Evolutionary conservation across 1,139 yeast species (phyloP).

Genomic region (Candida tunisiensis): DNA sequence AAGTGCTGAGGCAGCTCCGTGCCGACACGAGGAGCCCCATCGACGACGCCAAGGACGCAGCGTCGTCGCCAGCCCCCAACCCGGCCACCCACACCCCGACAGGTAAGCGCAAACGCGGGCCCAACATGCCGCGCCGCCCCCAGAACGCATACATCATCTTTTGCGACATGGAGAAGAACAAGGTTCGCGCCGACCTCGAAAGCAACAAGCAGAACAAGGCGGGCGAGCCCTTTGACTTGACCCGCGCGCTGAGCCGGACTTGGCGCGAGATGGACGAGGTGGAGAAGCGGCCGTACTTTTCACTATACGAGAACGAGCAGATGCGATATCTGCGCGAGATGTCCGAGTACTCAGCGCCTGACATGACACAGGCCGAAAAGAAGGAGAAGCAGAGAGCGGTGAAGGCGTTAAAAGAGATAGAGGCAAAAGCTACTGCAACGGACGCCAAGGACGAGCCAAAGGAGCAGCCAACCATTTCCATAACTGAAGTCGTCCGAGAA

Average conservation of each 20-base stretch:
- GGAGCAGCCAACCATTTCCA: no score
- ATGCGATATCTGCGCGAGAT: conserved; percentile 60
- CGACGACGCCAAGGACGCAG: conserved; percentile 2
- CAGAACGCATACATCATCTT: conserved; percentile 78
- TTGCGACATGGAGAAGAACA: conserved; percentile 75
- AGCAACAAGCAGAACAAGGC: conserved; percentile 17
- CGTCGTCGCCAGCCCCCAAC: background rate
- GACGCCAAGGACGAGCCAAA: no score
- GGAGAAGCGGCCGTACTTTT: conserved; percentile 58
- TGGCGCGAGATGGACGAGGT: conserved; percentile 69
- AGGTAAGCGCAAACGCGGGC: conserved; percentile 33
- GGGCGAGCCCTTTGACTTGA: conserved; percentile 43
- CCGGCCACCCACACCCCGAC: background rate
- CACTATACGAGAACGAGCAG: conserved; percentile 66
- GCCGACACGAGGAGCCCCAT: no score
- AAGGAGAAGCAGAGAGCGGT: conserved; percentile 11
- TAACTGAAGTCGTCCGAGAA: no score
- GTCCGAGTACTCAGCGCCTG: conserved; percentile 34
- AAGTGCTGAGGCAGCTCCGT: no score
- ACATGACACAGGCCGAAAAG: conserved; percentile 9
- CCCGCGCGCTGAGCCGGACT: conserved; percentile 65
- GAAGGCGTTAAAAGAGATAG: conserved; percentile 11
- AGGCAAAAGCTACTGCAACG: conserved; percentile 9
- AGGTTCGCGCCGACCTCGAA: conserved; percentile 39
- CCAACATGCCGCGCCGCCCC: conserved; percentile 75